Percentiles rank a stretch among this genome's conserved stretches.
phyloP scores from a whole-genome alignment of 2,329 filamentous ascomycete genomes.

The Verticillium longisporum region DNA sequence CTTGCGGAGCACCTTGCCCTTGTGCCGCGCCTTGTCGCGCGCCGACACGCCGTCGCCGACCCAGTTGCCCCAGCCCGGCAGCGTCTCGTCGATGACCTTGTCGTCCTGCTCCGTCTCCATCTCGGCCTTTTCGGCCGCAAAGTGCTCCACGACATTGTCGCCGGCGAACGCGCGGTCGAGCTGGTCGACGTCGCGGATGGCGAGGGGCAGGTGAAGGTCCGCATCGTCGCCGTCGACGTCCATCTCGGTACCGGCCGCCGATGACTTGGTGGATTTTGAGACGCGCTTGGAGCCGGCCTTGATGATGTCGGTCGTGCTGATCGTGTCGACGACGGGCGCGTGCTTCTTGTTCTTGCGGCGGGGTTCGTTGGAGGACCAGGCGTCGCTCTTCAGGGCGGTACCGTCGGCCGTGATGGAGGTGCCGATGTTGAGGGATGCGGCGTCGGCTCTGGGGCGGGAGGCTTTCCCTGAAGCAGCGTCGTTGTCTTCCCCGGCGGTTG shows the following conservation, averaged over 20 bases:
- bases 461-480: conserved; percentile 13
- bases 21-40: conserved; percentile 57
- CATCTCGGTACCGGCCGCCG: conserved; percentile 19
- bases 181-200: conserved; percentile 57
- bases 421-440: conserved; percentile 13
- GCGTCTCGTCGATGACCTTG: conserved; percentile 72
- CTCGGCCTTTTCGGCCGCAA: conserved; percentile 71
- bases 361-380: conserved; percentile 33
- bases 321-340: conserved; percentile 26
- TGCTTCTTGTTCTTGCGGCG: conserved; percentile 31
- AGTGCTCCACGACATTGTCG: conserved; percentile 74
- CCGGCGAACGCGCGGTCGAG: conserved; percentile 83
- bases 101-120: conserved; percentile 71
- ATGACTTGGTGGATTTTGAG: conserved; percentile 11
- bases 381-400: conserved; percentile 24
- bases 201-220: conserved; percentile 46
- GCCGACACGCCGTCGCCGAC: conserved; percentile 74
- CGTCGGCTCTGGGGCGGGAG: conserved; percentile 14
- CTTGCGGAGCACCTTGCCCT: conserved; percentile 56
- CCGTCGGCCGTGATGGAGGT: conserved; percentile 15
- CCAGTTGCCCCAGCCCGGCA: conserved; percentile 95
- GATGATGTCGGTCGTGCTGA: conserved; percentile 25
- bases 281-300: conserved; percentile 19
- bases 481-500: conserved; percentile 17
- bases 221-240: conserved; percentile 30